Base-by-base conservation (phyloP, 2,329 filamentous ascomycete genomes). In the Colletotrichum orchidophilum region DNA sequence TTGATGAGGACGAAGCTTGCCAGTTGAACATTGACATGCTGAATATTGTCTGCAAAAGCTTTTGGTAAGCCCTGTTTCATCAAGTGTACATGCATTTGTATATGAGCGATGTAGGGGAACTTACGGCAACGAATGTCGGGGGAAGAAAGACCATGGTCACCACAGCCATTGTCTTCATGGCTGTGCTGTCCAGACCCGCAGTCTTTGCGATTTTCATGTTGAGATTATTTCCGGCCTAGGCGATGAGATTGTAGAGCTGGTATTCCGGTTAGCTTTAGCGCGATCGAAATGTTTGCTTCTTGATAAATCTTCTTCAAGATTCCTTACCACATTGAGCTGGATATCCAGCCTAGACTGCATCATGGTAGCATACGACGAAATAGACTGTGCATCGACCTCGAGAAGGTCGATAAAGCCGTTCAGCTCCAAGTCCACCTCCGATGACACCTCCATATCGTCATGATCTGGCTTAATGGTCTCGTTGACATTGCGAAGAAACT, bases 21-120 rank as follows among this genome's bases (percentile, higher is more conserved):
- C 58, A 49, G 39, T 46, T 39, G 35, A 59, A 59, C 35, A 59
- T 42, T 15, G 55, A 59, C 55, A 59, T 59, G 33, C 55, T 59
- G 15, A 59, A 59, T 5, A 59, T 15, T 11, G 24, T 59, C 55
- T 59, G 55, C 15, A 8, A 5, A 29, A 18, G 33, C 11, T 21
- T 18, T 24, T 42, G 11, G 29, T 21, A 5, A 27, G 15, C 11
- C 2, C 9, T 26, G 39, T 18, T 21, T 21, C 3, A 18, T 46
- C n/a, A 13, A 13, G 13, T n/a, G n/a, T n/a, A n/a, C n/a, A n/a
- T n/a, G n/a, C n/a, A n/a, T n/a, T n/a, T n/a, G n/a, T n/a, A n/a
- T n/a, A n/a, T n/a, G n/a, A n/a, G n/a, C 1, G 27, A 42, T 0
- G 4, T 11, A 18, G 7, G n/a, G 3, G 3, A 26, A 52, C 42